phyloP scores from a whole-genome alignment of 1,284 basidiomycete genomes.

The Cryptococcus sp. region DNA sequence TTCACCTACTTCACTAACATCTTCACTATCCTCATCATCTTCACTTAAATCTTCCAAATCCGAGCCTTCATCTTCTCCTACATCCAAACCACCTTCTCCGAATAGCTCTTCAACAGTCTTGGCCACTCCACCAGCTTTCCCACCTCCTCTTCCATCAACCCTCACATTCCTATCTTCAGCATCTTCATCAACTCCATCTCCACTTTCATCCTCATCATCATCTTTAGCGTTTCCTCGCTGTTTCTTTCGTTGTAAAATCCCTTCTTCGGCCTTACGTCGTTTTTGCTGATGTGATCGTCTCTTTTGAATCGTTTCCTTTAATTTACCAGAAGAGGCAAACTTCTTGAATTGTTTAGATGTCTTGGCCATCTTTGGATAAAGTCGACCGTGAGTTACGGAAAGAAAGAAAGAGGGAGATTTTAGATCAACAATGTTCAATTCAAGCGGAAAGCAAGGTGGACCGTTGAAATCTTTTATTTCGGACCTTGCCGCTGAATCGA shows the following conservation, averaged over 20 bases:
- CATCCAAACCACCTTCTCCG: constrained; percentile 47
- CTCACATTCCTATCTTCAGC: constrained; percentile 48
- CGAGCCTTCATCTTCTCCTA: constrained; percentile 15
- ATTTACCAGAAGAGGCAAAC: constrained; percentile 78
- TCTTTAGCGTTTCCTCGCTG: constrained; percentile 34
- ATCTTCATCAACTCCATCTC: constrained; percentile 34
- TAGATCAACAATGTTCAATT: no score
- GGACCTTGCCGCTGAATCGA: background rate
- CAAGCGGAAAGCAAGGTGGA: background rate
- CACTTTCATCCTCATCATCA: constrained; percentile 50
- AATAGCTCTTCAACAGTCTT: constrained; percentile 75
- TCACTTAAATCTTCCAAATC: constrained; percentile 61
- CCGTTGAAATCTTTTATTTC: background rate
- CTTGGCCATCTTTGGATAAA: constrained; percentile 53
- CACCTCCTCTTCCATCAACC: constrained; percentile 30
- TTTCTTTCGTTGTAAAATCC: constrained; percentile 42
- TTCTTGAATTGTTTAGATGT: constrained; percentile 73
- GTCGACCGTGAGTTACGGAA: constrained; percentile 1
- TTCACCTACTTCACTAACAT: constrained; percentile 26
- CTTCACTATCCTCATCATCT: constrained; percentile 49
- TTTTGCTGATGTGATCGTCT: constrained; percentile 70
- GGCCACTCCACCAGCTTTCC: constrained; percentile 37
- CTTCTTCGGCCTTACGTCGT: constrained; percentile 63
- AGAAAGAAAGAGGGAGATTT: background rate
- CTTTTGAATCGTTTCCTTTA: constrained; percentile 76